phyloP scores from a whole-genome alignment of 306 rosid species.

The Cicer arietinum region DNA sequence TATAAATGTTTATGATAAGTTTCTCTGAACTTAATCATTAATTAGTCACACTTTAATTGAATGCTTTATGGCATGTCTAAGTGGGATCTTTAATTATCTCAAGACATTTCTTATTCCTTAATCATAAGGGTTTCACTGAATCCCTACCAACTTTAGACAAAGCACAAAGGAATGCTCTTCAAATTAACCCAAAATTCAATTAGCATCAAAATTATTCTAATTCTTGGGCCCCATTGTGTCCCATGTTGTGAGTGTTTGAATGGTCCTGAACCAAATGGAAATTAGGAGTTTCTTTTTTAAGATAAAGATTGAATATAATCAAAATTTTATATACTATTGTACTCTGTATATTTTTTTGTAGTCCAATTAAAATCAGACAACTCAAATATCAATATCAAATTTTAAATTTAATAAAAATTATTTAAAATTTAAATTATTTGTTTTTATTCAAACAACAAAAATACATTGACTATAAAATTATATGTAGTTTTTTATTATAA shows the following conservation, averaged over 20 bases:
- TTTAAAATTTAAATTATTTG: too few relatives aligned
- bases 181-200: conserved; percentile 50
- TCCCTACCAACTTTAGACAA: conserved; percentile 62
- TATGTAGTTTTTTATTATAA: too few relatives aligned
- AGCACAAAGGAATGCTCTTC: conserved; percentile 47
- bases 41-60: conserved; percentile 47
- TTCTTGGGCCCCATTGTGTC: conserved; percentile 42
- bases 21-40: conserved; percentile 57
- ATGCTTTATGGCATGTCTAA: conserved; percentile 55
- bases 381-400: too few relatives aligned
- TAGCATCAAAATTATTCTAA: conserved; percentile 37
- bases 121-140: conserved; percentile 62
- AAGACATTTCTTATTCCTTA: conserved; percentile 60
- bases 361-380: too few relatives aligned
- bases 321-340: too few relatives aligned
- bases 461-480: too few relatives aligned
- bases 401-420: too few relatives aligned
- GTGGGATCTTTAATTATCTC: conserved; percentile 46
- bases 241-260: conserved; percentile 37
- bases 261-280: conserved; percentile 46
- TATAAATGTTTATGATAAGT: conserved; percentile 41
- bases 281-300: conserved; percentile 20
- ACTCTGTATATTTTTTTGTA: too few relatives aligned
- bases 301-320: too few relatives aligned
- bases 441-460: too few relatives aligned